Evolutionary conservation across 169 alveolate genomes (phyloP).

Genomic region (Cryptosporidium meleagridis): DNA sequence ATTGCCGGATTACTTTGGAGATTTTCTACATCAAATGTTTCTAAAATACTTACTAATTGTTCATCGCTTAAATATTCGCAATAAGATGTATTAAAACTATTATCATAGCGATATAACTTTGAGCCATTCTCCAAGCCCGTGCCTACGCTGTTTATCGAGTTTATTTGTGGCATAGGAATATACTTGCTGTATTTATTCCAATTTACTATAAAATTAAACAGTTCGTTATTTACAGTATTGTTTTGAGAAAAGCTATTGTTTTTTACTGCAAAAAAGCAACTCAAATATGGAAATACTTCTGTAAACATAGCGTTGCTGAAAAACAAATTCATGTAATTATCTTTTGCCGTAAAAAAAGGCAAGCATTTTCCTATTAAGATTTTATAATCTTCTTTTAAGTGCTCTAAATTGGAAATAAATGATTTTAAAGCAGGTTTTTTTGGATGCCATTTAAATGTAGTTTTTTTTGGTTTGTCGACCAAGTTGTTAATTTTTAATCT

Average conservation of each 20-base stretch:
- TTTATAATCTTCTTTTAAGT: slow-evolving; percentile 23
- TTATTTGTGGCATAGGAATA: neutral
- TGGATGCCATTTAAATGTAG: slow-evolving; percentile 61
- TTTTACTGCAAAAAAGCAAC: neutral
- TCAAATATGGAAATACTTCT: slow-evolving; percentile 46
- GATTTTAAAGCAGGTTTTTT: slow-evolving; percentile 24
- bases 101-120: neutral
- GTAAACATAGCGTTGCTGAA: neutral
- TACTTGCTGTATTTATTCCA: slow-evolving; percentile 38
- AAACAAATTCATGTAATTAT: neutral
- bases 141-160: neutral
- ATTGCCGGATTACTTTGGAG: neutral
- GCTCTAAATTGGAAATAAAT: neutral
- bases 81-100: neutral
- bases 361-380: neutral
- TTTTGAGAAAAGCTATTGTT: neutral
- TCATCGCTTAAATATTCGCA: slow-evolving; percentile 63
- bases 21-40: slow-evolving; percentile 47
- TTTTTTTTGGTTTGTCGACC: neutral
- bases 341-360: neutral
- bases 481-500: neutral
- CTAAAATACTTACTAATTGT: slow-evolving; percentile 59
- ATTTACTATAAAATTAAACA: neutral
- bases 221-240: neutral
- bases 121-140: neutral